A percentile compares a stretch with the other conserved stretches of the same genome.
Evolutionary conservation across 169 alveolate genomes (phyloP).

Genomic region (Eimeria tenella): DNA sequence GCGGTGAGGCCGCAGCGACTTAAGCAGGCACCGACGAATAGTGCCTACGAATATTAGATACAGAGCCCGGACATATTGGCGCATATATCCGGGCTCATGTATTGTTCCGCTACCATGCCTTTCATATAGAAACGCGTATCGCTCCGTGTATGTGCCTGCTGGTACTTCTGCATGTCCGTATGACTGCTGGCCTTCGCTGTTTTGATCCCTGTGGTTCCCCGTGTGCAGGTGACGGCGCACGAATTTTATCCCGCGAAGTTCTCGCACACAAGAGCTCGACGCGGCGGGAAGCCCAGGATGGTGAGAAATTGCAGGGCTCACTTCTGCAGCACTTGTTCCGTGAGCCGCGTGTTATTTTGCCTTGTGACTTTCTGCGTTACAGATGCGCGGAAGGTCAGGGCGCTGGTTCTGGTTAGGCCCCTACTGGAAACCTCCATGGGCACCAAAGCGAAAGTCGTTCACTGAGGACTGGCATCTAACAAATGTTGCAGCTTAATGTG

Average conservation of each 20-base stretch:
- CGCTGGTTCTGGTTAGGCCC: constrained; percentile 80
- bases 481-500: constrained; percentile 30
- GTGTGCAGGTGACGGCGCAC: constrained; percentile 67
- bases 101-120: too few species aligned
- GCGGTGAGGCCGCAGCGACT: constrained; percentile 1
- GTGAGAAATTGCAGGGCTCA: not conserved
- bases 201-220: not conserved
- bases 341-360: too few species aligned
- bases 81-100: too few species aligned
- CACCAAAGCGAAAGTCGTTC: constrained; percentile 42
- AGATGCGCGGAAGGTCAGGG: constrained; percentile 79
- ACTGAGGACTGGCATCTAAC: constrained; percentile 56
- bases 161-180: too few species aligned
- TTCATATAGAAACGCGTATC: too few species aligned
- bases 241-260: constrained; percentile 49
- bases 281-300: constrained; percentile 78
- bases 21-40: too few species aligned
- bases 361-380: not conserved
- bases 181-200: too few species aligned
- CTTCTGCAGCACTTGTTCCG: too few species aligned
- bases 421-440: constrained; percentile 79
- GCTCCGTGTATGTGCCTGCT: too few species aligned
- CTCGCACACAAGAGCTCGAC: constrained; percentile 41
- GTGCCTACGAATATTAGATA: too few species aligned
- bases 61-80: too few species aligned